phyloP scores from a whole-genome alignment of 2,329 filamentous ascomycete genomes.

The Magnaporthales sp. region DNA sequence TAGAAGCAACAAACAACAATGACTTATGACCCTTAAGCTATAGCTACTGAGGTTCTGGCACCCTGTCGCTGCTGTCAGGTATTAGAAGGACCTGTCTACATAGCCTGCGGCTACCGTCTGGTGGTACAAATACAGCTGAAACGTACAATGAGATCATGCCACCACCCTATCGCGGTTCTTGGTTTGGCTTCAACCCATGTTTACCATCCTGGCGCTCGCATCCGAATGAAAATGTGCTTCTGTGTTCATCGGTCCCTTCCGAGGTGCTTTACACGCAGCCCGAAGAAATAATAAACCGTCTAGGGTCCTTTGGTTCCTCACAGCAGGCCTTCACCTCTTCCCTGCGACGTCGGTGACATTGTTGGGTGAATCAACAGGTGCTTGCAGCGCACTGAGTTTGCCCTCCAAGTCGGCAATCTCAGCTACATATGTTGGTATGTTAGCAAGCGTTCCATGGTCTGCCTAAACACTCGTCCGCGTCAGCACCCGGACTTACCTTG shows the following conservation, averaged over 20 bases:
- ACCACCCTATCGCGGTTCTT: no score
- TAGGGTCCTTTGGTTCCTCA: neutral
- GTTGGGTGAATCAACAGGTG: neutral
- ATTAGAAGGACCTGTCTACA: neutral
- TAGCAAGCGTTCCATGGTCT: neutral
- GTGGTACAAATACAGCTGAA: neutral
- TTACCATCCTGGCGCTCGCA: no score
- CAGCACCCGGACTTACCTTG: conserved; percentile 32
- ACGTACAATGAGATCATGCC: neutral
- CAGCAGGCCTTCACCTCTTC: neutral
- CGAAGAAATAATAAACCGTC: neutral
- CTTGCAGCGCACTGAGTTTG: conserved; percentile 25
- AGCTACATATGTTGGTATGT: conserved; percentile 6
- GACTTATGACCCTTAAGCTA: neutral
- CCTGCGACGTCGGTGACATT: neutral
- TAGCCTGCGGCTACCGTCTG: neutral
- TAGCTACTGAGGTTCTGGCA: neutral
- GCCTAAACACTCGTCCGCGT: neutral
- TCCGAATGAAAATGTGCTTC: no score
- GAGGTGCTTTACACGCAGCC: neutral
- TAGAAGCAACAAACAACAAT: neutral
- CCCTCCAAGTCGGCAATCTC: conserved; percentile 27
- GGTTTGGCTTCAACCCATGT: no score
- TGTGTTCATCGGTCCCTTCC: neutral
- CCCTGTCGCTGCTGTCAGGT: neutral